phyloP scores from a whole-genome alignment of 495 filamentous ascomycete genomes.

The Penicillium pancosmium region DNA sequence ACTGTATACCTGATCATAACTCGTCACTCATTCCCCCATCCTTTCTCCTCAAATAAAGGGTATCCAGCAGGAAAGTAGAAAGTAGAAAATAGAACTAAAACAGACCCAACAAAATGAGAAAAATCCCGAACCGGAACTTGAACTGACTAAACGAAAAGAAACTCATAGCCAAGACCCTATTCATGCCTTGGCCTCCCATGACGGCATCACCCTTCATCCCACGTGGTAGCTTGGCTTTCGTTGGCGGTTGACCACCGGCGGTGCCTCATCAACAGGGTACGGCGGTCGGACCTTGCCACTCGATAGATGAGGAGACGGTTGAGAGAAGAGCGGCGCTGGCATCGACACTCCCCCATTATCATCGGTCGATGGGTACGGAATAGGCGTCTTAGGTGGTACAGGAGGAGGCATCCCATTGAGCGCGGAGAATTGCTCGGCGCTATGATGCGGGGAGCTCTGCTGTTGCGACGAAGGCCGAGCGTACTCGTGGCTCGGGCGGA shows the following conservation, averaged over 20 bases:
- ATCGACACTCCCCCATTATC: constrained; percentile 36
- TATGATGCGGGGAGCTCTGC: constrained; percentile 47
- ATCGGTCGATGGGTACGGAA: constrained; percentile 53
- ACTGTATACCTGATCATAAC: background rate
- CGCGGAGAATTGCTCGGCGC: constrained; percentile 44
- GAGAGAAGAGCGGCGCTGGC: constrained; percentile 35
- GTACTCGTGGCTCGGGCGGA: constrained; percentile 41
- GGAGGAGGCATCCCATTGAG: constrained; percentile 66
- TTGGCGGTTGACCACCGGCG: constrained; percentile 79
- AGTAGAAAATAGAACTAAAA: background rate
- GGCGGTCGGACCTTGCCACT: constrained; percentile 54
- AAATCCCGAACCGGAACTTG: background rate
- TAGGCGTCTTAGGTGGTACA: constrained; percentile 81
- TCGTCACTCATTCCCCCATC: constrained; percentile 6
- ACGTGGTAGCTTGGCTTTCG: constrained; percentile 79
- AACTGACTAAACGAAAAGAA: too few relatives aligned
- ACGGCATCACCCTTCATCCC: constrained; percentile 40
- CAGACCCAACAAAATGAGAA: too few relatives aligned
- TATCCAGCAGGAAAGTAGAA: constrained; percentile 28
- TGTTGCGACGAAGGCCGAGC: constrained; percentile 39
- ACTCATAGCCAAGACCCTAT: too few relatives aligned
- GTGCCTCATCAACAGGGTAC: constrained; percentile 83
- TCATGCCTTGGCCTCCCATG: background rate
- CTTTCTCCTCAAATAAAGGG: constrained; percentile 29
- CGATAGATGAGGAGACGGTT: constrained; percentile 15